Conservation (phyloP, 2,329 filamentous ascomycete genomes). For the Alternaria angustiovoidea region DNA sequence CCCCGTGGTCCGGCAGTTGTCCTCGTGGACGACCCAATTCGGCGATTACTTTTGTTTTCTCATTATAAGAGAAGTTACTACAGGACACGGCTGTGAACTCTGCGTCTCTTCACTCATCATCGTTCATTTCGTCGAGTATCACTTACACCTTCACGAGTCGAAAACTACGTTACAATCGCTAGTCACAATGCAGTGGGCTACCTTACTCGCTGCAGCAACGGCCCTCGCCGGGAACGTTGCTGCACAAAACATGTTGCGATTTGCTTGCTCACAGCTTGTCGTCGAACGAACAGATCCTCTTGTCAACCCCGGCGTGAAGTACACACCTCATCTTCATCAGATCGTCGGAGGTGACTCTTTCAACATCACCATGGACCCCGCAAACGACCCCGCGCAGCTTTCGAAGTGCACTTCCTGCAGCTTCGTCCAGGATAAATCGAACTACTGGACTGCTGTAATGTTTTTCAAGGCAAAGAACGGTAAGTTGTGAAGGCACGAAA, state of each 20-base stretch:
- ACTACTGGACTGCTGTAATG: conserved; percentile 50
- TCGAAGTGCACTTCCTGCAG: conserved; percentile 47
- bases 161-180: background rate
- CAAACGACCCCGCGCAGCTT: conserved; percentile 29
- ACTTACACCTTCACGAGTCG: background rate
- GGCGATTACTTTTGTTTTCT: conserved; percentile 16
- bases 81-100: conserved; percentile 26
- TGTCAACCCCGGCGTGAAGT: conserved; percentile 47
- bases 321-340: conserved; percentile 48
- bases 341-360: conserved; percentile 46
- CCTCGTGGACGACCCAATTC: conserved; percentile 19
- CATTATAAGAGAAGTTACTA: conserved; percentile 40
- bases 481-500: background rate
- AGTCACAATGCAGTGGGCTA: conserved; percentile 43
- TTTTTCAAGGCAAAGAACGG: conserved; percentile 49
- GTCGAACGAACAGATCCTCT: conserved; percentile 46
- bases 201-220: conserved; percentile 30
- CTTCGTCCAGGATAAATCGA: conserved; percentile 44
- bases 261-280: conserved; percentile 47
- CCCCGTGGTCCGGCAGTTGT: conserved; percentile 38
- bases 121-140: background rate
- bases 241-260: conserved; percentile 45
- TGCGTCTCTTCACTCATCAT: conserved; percentile 28
- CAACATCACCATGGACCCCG: conserved; percentile 47
- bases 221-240: conserved; percentile 34